These are phyloP conservation scores for Cordyceps cateniannulata DNA, from an alignment of 2,329 filamentous ascomycete genomes.

Conservation along the genomic window DNA sequence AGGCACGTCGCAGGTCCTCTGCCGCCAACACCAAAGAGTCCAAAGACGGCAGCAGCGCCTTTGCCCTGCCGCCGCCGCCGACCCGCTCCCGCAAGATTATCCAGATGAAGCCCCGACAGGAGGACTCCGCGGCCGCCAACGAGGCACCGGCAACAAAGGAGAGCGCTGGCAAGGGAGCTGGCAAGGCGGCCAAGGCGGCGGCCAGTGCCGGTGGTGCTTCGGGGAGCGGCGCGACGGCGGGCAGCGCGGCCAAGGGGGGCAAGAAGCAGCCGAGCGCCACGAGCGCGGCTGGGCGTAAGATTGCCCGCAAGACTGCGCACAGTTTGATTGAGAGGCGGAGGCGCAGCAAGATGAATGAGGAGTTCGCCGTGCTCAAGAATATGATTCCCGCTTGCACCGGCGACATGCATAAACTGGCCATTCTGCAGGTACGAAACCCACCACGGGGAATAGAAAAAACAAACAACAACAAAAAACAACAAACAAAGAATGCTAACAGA, in stretches of 20 bases:
- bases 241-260: constrained; percentile 41
- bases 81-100: constrained; percentile 94
- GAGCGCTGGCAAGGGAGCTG: background rate
- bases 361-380: constrained; percentile 85
- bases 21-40: too few relatives aligned
- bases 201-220: constrained; percentile 14
- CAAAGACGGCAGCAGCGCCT: constrained; percentile 51
- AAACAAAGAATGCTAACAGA: background rate
- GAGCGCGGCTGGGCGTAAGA: constrained; percentile 86
- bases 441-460: background rate
- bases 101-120: constrained; percentile 75
- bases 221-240: constrained; percentile 2
- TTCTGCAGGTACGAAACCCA: constrained; percentile 63
- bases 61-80: constrained; percentile 83
- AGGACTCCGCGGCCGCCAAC: constrained; percentile 31
- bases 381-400: constrained; percentile 96
- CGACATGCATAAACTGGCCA: constrained; percentile 97
- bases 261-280: constrained; percentile 71
- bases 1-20: constrained; percentile 47
- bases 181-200: constrained; percentile 14
- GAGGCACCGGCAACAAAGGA: constrained; percentile 15
- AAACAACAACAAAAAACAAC: background rate
- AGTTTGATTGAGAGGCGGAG: constrained; percentile 86
- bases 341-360: constrained; percentile 97
- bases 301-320: constrained; percentile 91